Percentiles rank a stretch among this genome's conserved stretches.
Conservation (phyloP, 345 rosid genomes). For the Pistacia atlantica region DNA sequence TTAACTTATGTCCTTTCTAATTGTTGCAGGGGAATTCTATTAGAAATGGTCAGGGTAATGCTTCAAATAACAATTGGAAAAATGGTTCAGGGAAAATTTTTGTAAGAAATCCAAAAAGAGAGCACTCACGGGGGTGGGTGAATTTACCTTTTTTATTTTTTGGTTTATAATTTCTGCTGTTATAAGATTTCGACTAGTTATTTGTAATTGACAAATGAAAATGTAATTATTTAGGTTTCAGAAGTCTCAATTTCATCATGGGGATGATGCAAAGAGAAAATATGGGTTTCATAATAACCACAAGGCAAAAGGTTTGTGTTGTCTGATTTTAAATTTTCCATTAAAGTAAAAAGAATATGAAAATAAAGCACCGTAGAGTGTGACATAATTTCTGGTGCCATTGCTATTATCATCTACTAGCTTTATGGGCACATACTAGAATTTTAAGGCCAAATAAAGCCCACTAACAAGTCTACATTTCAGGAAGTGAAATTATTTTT, state of each 20-base stretch:
- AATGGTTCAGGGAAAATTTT: conserved; percentile 40
- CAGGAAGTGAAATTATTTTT: background rate
- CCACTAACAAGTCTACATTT: background rate
- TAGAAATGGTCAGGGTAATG: conserved; percentile 25
- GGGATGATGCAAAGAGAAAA: conserved; percentile 50
- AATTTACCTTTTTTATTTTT: conserved; percentile 18
- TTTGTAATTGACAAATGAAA: conserved; percentile 20
- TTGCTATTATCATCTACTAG: background rate
- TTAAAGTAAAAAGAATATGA: background rate
- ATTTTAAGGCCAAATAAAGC: background rate
- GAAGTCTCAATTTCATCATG: conserved; percentile 49
- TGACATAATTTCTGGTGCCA: background rate
- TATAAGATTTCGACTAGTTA: background rate
- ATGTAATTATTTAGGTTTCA: conserved; percentile 46
- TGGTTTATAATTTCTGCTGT: conserved; percentile 7
- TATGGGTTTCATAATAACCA: conserved; percentile 40
- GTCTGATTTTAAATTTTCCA: background rate
- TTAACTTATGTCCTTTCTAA: conserved; percentile 13
- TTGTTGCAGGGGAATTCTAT: conserved; percentile 43
- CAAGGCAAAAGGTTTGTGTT: conserved; percentile 51
- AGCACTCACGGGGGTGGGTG: conserved; percentile 48
- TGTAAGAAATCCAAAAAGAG: conserved; percentile 33
- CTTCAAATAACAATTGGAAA: conserved; percentile 36
- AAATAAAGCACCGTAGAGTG: background rate
- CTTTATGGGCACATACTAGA: background rate